Evolutionary conservation across 192 early-diverging fungal genomes (phyloP), one percentile per base, ranked within the genome.

Genomic region (Geranomyces variabilis): DNA sequence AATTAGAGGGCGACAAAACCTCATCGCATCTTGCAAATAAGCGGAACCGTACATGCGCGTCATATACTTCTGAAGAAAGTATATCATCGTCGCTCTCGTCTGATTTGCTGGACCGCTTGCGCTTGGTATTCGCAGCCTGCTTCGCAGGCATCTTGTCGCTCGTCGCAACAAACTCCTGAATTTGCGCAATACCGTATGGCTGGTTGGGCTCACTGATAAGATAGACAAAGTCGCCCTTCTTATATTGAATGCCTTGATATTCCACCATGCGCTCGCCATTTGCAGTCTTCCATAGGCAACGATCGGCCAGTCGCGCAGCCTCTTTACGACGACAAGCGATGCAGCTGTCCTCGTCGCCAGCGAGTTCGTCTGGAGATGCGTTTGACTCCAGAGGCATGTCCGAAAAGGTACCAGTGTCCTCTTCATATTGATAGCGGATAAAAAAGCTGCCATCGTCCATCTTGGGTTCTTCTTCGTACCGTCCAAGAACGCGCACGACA

Each of bases 121-220:
- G 3, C 36, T 41, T 41, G 5, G 3, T 3, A 3, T 41, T 41
- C 36, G 36, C 36, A 41, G 36, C 36, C 36, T 7, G n/a, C n/a
- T n/a, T n/a, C n/a, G n/a, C 10, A 3, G 36, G 36, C 5, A 41
- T 41, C 36, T 7, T 10, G 10, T 41, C 5, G 36, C 10, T 41
- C 36, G 36, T 3, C 10, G 36, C 51, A 53, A 53, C 15, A 53
- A 68, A 46, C 49, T 68, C 13, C 26, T 58, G 45, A 62, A 89
- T 83, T 22, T 87, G 83, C 1, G 80, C 87, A 43, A 89, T 83
- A 29, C 77, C 69, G 74, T 87, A 87, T 21, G 88, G 84, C 24
- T 75, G 71, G 19, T 33, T 64, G 30, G 73, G 57, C 49, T 77
- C 75, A 19, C 85, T 79, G 22, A 78, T 77, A 12, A 89, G 68